Evolutionary conservation across 352 stramenopile genomes (phyloP).

Genomic region (Globisporangium carolinianum): DNA sequence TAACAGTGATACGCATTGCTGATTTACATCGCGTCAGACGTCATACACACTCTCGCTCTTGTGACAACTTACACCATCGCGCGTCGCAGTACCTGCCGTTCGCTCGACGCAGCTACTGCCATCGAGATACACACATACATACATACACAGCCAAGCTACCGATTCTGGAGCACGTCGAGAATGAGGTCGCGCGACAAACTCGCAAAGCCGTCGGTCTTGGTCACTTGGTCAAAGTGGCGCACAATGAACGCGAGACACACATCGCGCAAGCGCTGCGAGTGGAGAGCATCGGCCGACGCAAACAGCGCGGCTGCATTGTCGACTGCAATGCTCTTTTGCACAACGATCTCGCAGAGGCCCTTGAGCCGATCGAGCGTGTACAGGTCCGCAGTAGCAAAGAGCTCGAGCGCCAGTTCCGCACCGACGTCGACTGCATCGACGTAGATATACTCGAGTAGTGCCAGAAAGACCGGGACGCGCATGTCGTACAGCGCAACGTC

Average conservation of each 20-base stretch:
- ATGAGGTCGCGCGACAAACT: conserved; percentile 83
- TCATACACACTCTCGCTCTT: too few species aligned
- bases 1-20: too few species aligned
- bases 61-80: too few species aligned
- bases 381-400: conserved; percentile 92
- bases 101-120: too few species aligned
- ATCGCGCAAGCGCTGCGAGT: conserved; percentile 76
- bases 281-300: conserved; percentile 80
- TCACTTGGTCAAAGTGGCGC: conserved; percentile 88
- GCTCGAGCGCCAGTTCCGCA: conserved; percentile 90
- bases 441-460: conserved; percentile 96
- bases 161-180: conserved; percentile 84
- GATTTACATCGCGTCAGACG: too few species aligned
- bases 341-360: conserved; percentile 85
- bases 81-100: too few species aligned
- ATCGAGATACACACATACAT: too few species aligned
- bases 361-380: conserved; percentile 94
- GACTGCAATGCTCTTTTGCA: conserved; percentile 85
- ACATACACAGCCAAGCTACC: conserved; percentile 25
- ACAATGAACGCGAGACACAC: conserved; percentile 89
- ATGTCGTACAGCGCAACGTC: conserved; percentile 89
- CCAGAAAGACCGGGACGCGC: conserved; percentile 88
- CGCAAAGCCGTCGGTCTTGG: conserved; percentile 87
- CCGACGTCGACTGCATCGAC: conserved; percentile 91
- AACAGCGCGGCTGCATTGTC: conserved; percentile 85